Evolutionary conservation across 2,329 filamentous ascomycete genomes (phyloP).

Genomic region (Ceratocystis eucalypticola): DNA sequence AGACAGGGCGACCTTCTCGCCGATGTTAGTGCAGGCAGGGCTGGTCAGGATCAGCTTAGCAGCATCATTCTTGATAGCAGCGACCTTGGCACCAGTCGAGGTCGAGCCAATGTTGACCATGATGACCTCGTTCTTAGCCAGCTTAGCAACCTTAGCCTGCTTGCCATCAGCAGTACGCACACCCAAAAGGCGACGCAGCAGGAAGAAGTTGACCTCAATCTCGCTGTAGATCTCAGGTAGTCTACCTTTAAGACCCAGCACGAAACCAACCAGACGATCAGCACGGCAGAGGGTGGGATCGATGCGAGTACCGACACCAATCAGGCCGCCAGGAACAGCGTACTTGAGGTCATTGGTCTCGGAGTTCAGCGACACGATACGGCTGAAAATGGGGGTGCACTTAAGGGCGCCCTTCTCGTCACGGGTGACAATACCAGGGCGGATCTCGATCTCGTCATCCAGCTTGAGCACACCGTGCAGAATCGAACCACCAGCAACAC

Average conservation of each 20-base stretch:
- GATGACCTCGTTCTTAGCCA: constrained; percentile 95
- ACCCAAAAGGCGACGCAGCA: constrained; percentile 84
- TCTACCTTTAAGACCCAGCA: constrained; percentile 83
- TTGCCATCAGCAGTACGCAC: constrained; percentile 97
- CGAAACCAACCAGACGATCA: constrained; percentile 96
- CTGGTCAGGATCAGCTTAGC: constrained; percentile 87
- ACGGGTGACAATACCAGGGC: constrained; percentile 94
- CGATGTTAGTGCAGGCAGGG: constrained; percentile 90
- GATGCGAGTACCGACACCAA: constrained; percentile 94
- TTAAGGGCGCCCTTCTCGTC: constrained; percentile 87
- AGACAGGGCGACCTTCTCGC: constrained; percentile 93
- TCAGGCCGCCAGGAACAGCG: constrained; percentile 90
- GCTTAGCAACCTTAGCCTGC: constrained; percentile 97
- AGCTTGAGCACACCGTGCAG: constrained; percentile 93
- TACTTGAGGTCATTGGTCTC: constrained; percentile 98
- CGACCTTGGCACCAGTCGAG: constrained; percentile 91
- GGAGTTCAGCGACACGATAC: constrained; percentile 88
- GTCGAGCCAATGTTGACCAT: constrained; percentile 99
- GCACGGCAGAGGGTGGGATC: constrained; percentile 97
- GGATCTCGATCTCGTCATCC: constrained; percentile 95
- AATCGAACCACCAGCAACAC: constrained; percentile 94
- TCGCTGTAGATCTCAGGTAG: constrained; percentile 96
- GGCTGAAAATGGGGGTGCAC: constrained; percentile 93
- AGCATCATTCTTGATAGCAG: constrained; percentile 93
- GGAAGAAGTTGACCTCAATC: constrained; percentile 98